Base-by-base conservation (phyloP, 2,329 filamentous ascomycete genomes). In the Fusarium chaquense region DNA sequence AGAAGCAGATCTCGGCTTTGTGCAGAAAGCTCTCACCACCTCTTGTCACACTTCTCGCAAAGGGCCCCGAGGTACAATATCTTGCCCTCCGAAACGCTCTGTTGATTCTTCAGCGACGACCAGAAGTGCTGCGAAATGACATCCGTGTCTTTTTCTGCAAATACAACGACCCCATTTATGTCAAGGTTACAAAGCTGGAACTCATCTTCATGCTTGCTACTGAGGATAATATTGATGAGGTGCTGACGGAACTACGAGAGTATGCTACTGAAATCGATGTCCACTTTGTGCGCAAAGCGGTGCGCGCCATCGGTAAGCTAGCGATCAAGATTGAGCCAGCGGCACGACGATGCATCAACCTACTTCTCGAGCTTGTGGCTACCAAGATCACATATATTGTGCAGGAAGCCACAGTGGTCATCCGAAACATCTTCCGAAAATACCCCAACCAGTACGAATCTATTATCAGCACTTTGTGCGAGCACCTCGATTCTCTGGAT, bases 61-160 rank as follows among this genome's bases (percentile, higher is more conserved):
- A 99, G 81, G 95, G 95, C 0, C 93, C 96, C 1, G 96, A 99
- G 78, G 96, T 99, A n/a, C 96, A 99, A 79, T 99, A 99, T 77
- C 86, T 99, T 9, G 96, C 96, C 0, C 86, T 99, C 20, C 87
- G 96, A 68, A 99, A 99, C 77, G 96, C 96, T 0, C 86, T 99
- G 3, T 85, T 99, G 16, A 99, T 99, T 72, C 84, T 99, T 54
- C 96, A 99, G 79, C 87, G 95, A 74, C 87, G 95, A 58, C 96
- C 96, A 0, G 96, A 98, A 76, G 95, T 99, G 11, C 82, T 99
- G 56, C 89, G 94, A 69, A 98, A 98, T 80, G 96, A 99, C 79
- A 98, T 99, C 67, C 90, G 96, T 47, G 96, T 99, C 33, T 99
- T 99, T 83, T 99, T 99, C 82, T 99, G 96, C 89, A 99, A 99